These are phyloP conservation scores for Pseudotsuga menziesii DNA, from an alignment of 75 land plant genomes.

Conservation along the genomic window DNA sequence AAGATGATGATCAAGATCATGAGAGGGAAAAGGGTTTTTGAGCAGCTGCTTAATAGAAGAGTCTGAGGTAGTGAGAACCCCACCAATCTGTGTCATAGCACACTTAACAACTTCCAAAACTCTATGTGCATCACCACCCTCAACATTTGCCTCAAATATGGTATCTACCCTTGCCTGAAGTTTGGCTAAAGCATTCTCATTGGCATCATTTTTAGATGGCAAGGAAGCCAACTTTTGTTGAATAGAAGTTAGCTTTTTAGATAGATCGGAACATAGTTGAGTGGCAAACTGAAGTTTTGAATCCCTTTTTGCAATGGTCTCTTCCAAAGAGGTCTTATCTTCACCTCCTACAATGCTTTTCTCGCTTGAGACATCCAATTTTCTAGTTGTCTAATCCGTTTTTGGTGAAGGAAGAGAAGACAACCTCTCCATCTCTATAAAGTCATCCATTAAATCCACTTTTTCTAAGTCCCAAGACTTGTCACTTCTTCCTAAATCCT, in stretches of 20 bases:
- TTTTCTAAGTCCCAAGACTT: conserved; percentile 38
- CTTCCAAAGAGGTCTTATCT: conserved; percentile 2
- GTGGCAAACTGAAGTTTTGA: conserved; percentile 20
- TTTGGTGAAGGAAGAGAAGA: conserved; percentile 40
- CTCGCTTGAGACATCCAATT: not conserved
- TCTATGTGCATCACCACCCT: conserved; percentile 29
- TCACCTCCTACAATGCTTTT: conserved; percentile 1
- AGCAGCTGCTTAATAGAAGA: conserved; percentile 16
- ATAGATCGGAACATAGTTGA: conserved; percentile 25
- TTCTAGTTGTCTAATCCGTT: conserved; percentile 7
- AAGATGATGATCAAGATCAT: conserved; percentile 12
- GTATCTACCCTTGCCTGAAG: conserved; percentile 48
- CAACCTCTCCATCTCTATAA: conserved; percentile 87
- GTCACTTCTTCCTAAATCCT: conserved; percentile 19
- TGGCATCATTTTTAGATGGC: conserved; percentile 21
- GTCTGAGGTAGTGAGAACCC: conserved; percentile 14
- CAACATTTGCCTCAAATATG: conserved; percentile 33
- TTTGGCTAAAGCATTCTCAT: conserved; percentile 20
- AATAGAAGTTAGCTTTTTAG: conserved; percentile 22
- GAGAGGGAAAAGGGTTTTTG: conserved; percentile 15
- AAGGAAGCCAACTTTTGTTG: conserved; percentile 17
- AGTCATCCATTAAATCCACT: conserved; percentile 92
- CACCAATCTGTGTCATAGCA: conserved; percentile 28
- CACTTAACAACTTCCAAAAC: conserved; percentile 35
- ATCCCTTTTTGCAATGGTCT: conserved; percentile 12